Base-by-base conservation (phyloP, 139 green algal species). In the Closterium sp. region DNA sequence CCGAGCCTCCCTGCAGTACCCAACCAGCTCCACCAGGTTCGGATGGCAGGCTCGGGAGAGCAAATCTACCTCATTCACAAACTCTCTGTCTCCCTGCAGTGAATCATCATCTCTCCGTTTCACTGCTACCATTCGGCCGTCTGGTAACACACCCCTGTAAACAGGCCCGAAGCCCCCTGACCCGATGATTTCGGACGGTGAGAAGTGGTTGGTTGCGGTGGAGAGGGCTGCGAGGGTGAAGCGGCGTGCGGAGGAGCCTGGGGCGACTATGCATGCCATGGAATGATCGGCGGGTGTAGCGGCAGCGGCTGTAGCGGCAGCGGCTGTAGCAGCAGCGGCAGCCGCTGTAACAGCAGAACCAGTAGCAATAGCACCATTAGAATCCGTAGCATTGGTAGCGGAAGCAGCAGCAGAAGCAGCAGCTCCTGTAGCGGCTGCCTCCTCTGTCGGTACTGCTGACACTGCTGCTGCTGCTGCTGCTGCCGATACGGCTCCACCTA, bases 51-150 rank as follows among this genome's bases (percentile, higher is more conserved):
- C 28, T 24, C 30, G 22, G 32, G 87, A 92, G 1, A 93, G 31
- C 34, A 93, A 9, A 13, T 45, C 87, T 22, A 93, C 90, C 85
- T 93, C 90, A 31, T 93, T 93, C 29, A 91, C 91, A 30, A 93
- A 93, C 90, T 93, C 90, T 29, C 91, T 93, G 27, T 93, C 42
- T 19, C 90, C 90, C 31, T 93, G 90, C 17, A 91, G 7, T 11
- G 90, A 93, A 30, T 89, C 42, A 31, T 34, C 79, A 30, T 50
- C 42, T 24, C 90, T 70, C 2, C 91, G 90, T 62, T 93, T 93
- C 31, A 93, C 34, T 42, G 90, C 90, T 27, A 93, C 90, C 30
- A 85, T 87, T 0, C 28, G 91, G 0, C 90, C 90, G 30, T 89
- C 85, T 7, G 30, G 34, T 11, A 93, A 62, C 50, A 45, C 50